These are phyloP conservation scores for Pestalotiopsis sp. DNA, from an alignment of 2,329 filamentous ascomycete genomes.

Conservation along the genomic window DNA sequence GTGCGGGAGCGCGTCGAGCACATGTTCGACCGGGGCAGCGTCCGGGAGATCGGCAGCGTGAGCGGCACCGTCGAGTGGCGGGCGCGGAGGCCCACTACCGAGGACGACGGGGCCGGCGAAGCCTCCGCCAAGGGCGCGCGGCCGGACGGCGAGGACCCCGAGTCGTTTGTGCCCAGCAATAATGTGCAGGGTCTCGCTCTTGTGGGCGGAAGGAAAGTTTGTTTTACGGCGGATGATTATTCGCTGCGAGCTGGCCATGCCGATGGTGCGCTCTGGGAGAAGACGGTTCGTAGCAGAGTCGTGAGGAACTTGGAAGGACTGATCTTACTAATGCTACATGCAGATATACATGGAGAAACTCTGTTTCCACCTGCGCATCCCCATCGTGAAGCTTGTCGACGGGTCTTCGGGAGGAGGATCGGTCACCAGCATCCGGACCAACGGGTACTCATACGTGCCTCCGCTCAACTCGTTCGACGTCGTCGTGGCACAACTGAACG, in stretches of 20 bases:
- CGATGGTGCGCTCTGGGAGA: slow-evolving; percentile 57
- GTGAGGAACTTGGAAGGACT: background rate
- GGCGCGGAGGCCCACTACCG: slow-evolving; percentile 42
- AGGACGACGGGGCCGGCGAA: slow-evolving; percentile 31
- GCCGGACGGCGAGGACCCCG: slow-evolving; percentile 36
- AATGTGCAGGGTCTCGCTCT: slow-evolving; percentile 61
- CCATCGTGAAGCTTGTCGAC: slow-evolving; percentile 65
- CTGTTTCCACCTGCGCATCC: slow-evolving; percentile 54
- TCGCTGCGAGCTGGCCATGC: slow-evolving; percentile 63
- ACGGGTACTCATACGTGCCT: slow-evolving; percentile 61
- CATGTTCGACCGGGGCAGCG: slow-evolving; percentile 56
- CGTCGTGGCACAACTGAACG: slow-evolving; percentile 58
- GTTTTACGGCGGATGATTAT: slow-evolving; percentile 66
- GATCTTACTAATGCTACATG: background rate
- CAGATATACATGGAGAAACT: slow-evolving; percentile 60
- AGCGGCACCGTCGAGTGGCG: slow-evolving; percentile 57
- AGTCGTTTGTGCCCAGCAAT: slow-evolving; percentile 56
- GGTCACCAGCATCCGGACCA: slow-evolving; percentile 57
- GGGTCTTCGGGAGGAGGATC: slow-evolving; percentile 63
- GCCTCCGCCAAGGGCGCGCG: slow-evolving; percentile 39
- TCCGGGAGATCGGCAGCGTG: slow-evolving; percentile 60
- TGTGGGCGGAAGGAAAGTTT: slow-evolving; percentile 51
- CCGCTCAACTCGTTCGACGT: slow-evolving; percentile 53
- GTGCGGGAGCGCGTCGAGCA: slow-evolving; percentile 60
- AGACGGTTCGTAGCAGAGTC: slow-evolving; percentile 37